A percentile compares a stretch with the other conserved stretches of the same genome.
Conservation (phyloP, 352 stramenopile species). For the Discostella stelligera region DNA sequence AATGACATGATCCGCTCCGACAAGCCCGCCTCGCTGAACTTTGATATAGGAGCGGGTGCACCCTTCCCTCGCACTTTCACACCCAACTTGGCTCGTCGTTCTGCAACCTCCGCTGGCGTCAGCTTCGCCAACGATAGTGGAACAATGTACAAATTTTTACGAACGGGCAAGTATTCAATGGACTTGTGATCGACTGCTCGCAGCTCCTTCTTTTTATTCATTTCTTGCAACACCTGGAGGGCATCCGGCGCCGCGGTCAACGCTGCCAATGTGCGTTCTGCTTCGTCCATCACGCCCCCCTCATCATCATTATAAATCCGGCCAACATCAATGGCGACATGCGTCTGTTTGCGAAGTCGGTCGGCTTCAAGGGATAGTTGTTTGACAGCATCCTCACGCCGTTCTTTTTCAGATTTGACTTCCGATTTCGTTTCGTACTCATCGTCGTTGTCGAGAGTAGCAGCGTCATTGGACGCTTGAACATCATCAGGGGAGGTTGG, state of each 20-base stretch:
- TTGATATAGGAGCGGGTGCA: conserved; percentile 92
- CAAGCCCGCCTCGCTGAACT: conserved; percentile 97
- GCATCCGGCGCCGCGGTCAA: conserved; percentile 79
- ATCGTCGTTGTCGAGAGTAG: conserved; percentile 35
- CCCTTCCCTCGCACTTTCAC: conserved; percentile 97
- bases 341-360: conserved; percentile 39
- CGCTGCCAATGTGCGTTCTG: conserved; percentile 75
- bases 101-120: conserved; percentile 85
- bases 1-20: conserved; percentile 93
- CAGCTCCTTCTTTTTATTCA: conserved; percentile 84
- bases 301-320: conserved; percentile 73
- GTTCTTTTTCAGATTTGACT: conserved; percentile 73
- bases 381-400: conserved; percentile 62
- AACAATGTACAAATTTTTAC: conserved; percentile 99
- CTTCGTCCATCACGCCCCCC: conserved; percentile 84
- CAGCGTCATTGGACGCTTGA: not conserved
- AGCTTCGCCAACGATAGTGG: conserved; percentile 90
- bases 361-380: conserved; percentile 64
- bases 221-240: conserved; percentile 80
- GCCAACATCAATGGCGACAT: conserved; percentile 58
- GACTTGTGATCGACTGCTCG: conserved; percentile 94
- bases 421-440: conserved; percentile 52
- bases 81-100: conserved; percentile 84
- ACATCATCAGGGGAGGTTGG: not conserved
- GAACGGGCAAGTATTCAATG: conserved; percentile 95